Percentiles rank a stretch among this genome's conserved stretches.
Conservation (phyloP, 345 rosid species). For the Barbarea vulgaris region DNA sequence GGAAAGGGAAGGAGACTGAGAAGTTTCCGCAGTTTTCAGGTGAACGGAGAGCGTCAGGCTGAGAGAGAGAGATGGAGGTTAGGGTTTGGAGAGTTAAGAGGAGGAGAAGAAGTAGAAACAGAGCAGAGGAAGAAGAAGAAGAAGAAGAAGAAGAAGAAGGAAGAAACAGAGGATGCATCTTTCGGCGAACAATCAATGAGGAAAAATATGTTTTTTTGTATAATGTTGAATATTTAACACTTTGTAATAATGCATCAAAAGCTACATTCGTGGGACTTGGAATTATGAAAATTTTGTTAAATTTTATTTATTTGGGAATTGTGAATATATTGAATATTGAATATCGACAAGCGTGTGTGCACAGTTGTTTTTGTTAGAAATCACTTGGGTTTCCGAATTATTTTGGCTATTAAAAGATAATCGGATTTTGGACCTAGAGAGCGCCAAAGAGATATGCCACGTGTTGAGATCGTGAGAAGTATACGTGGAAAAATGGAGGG, state of each 20-base stretch:
- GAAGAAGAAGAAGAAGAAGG: slow-evolving; percentile 40
- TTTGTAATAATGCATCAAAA: slow-evolving; percentile 36
- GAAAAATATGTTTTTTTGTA: slow-evolving; percentile 8
- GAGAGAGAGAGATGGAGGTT: slow-evolving; percentile 40
- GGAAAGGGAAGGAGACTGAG: slow-evolving; percentile 66
- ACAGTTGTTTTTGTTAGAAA: slow-evolving; percentile 30
- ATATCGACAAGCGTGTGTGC: slow-evolving; percentile 42
- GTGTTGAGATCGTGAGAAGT: slow-evolving; percentile 10
- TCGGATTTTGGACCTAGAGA: neutral
- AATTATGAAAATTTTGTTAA: slow-evolving; percentile 10
- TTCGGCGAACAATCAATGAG: slow-evolving; percentile 10
- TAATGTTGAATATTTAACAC: slow-evolving; percentile 21
- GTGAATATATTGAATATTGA: slow-evolving; percentile 23
- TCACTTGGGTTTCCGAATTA: slow-evolving; percentile 21
- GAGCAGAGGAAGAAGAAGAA: slow-evolving; percentile 45
- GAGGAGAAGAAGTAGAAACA: slow-evolving; percentile 43
- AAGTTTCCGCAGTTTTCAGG: slow-evolving; percentile 61
- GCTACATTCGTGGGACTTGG: slow-evolving; percentile 41
- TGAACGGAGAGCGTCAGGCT: slow-evolving; percentile 42
- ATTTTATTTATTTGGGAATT: slow-evolving; percentile 10
- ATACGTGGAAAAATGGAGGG: slow-evolving; percentile 9
- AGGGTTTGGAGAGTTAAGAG: slow-evolving; percentile 44
- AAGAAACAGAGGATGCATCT: slow-evolving; percentile 38
- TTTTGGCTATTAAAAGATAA: neutral
- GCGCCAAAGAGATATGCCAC: neutral